Evolutionary conservation across 2,329 filamentous ascomycete genomes (phyloP), one percentile per base, ranked within the genome.

Genomic region (Cercospora sp.): DNA sequence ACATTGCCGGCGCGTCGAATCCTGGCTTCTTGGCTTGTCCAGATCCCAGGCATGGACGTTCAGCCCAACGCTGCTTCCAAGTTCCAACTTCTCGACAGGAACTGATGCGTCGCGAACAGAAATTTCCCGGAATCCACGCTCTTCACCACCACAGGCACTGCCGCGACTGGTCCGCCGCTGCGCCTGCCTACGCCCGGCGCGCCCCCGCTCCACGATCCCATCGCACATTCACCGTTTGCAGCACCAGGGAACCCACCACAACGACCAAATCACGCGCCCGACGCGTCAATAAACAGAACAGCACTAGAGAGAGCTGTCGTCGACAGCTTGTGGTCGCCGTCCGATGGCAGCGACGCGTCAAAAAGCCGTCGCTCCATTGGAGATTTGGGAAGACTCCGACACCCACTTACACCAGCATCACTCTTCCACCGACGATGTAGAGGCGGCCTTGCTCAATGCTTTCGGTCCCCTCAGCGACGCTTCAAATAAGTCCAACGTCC

Each of bases 401-500:
- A 68, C 72, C 70, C 74, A 72, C 37, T 77, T 80, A 73, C 79
- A 79, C 66, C 63, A 34, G 5, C 53, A 58, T 30, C 30, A 16
- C 53, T 21, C 13, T 58, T 58, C 67, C 62, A 79, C 82, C 73
- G 77, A 79, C 72, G 79, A 83, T 69, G 82, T 86, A 69, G 84
- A 87, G 74, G 82, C 85, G 40, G 86, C 85, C 66, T 82, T 86
- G 61, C 81, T 87, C 40, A 80, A 81, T 72, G 75, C 81, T 61
- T 78, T 82, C 64, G 74, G 77, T 24, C 80, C 81, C 45, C 76
- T 82, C 65, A 78, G 77, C 72, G 80, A 82, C 79, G 79, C 81
- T 74, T 81, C 82, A 26, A 78, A 85, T 73, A 86, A 85, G 80
- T 83, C 85, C 70, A 91, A 91, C 79, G 85, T 90, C 74, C 81